Evolutionary conservation across 306 rosid genomes (phyloP).

Genomic region (Castanea crenata): DNA sequence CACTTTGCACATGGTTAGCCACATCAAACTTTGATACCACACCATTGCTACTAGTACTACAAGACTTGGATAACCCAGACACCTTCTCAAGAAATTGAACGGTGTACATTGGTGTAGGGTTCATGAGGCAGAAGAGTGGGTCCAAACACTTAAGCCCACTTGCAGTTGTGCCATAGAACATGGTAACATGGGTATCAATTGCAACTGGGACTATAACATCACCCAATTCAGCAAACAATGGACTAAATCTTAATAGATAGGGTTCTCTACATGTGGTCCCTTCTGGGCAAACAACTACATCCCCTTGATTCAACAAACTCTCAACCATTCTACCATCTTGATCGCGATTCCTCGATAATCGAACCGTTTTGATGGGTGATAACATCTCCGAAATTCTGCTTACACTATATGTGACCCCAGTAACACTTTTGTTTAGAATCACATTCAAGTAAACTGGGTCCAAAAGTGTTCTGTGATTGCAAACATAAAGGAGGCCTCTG

Average conservation of each 20-base stretch:
- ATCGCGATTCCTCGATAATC: conserved; percentile 52
- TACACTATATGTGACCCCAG: conserved; percentile 73
- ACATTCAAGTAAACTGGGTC: conserved; percentile 67
- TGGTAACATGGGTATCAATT: conserved; percentile 47
- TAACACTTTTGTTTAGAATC: conserved; percentile 32
- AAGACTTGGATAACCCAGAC: not conserved
- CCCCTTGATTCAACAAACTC: conserved; percentile 43
- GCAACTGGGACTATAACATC: conserved; percentile 62
- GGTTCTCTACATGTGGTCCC: conserved; percentile 96
- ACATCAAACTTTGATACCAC: conserved; percentile 34
- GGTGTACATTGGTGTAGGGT: conserved; percentile 62
- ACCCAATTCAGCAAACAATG: conserved; percentile 64
- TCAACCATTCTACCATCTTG: conserved; percentile 51
- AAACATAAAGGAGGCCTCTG: conserved; percentile 56
- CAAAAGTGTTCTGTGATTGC: conserved; percentile 72
- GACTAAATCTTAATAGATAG: conserved; percentile 75
- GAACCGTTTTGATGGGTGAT: conserved; percentile 73
- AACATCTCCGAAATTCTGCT: conserved; percentile 70
- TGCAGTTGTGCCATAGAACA: conserved; percentile 88
- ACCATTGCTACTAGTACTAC: not conserved
- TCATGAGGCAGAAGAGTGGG: conserved; percentile 66
- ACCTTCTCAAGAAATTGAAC: conserved; percentile 35
- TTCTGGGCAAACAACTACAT: conserved; percentile 73
- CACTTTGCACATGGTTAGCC: conserved; percentile 60
- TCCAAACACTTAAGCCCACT: conserved; percentile 82